Percentiles rank a stretch among this genome's conserved stretches.
These are phyloP conservation scores for Ramaria sp. DNA, from an alignment of 768 basidiomycete genomes.

Conservation along the genomic window DNA sequence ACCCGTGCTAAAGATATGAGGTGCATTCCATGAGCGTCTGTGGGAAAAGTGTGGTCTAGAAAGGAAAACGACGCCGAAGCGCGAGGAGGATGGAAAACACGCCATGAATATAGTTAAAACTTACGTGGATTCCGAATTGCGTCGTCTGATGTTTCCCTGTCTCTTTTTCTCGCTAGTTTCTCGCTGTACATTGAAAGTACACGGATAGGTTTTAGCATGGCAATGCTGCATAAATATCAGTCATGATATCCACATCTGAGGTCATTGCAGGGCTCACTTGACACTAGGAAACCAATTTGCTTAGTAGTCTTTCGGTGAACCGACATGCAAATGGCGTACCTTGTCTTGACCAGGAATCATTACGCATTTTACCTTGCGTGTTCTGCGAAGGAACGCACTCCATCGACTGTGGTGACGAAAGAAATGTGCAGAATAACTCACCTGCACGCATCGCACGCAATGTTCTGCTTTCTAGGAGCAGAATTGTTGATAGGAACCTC, in stretches of 20 bases:
- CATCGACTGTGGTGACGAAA: conserved; percentile 7
- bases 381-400: conserved; percentile 32
- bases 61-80: conserved; percentile 1
- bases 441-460: conserved; percentile 91
- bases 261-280: background rate
- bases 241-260: conserved; percentile 33
- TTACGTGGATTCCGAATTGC: conserved; percentile 52
- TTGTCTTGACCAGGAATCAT: conserved; percentile 74
- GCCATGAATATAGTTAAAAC: conserved; percentile 20
- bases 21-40: conserved; percentile 30
- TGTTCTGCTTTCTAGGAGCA: conserved; percentile 86
- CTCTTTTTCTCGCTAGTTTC: conserved; percentile 81
- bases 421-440: conserved; percentile 19
- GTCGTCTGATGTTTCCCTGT: conserved; percentile 39
- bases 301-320: conserved; percentile 12
- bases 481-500: conserved; percentile 72
- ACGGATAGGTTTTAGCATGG: conserved; percentile 77
- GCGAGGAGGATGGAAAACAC: conserved; percentile 15
- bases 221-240: conserved; percentile 47
- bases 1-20: conserved; percentile 16
- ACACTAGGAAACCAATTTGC: conserved; percentile 13
- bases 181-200: conserved; percentile 82
- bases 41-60: conserved; percentile 13
- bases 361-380: conserved; percentile 85
- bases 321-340: conserved; percentile 31